Evolutionary conservation across 1,284 basidiomycete species (phyloP).

Genomic region (Malassezia pachydermatis): DNA sequence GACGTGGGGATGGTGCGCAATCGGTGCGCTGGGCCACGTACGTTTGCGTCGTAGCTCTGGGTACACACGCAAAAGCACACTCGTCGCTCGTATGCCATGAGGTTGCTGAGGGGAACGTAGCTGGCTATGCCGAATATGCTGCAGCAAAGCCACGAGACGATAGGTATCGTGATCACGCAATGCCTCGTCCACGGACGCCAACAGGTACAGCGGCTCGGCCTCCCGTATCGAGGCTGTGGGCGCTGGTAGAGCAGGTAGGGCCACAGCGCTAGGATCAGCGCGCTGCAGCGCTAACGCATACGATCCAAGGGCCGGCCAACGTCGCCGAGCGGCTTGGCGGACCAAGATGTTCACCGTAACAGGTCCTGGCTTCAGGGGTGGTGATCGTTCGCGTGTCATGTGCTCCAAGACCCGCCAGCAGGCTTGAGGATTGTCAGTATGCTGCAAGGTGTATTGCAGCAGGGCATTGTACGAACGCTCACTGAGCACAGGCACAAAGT

Average conservation of each 20-base stretch:
- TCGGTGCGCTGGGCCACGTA: not conserved
- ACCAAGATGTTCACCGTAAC: slow-evolving; percentile 14
- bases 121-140: slow-evolving; percentile 5
- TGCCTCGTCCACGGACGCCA: slow-evolving; percentile 12
- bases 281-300: slow-evolving; percentile 7
- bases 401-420: slow-evolving; percentile 15
- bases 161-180: not conserved
- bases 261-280: too few relatives aligned
- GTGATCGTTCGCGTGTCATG: slow-evolving; percentile 11
- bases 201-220: slow-evolving; percentile 5
- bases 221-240: too few relatives aligned
- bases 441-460: slow-evolving; percentile 11
- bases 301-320: not conserved
- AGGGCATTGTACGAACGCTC: slow-evolving; percentile 12
- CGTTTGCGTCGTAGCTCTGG: slow-evolving; percentile 3
- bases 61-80: slow-evolving; percentile 6
- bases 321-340: slow-evolving; percentile 7
- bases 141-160: slow-evolving; percentile 8
- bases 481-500: not conserved
- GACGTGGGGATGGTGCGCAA: slow-evolving; percentile 20
- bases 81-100: slow-evolving; percentile 4
- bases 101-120: not conserved
- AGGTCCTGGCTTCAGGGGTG: slow-evolving; percentile 3
- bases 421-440: slow-evolving; percentile 6
- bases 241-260: not conserved